These are phyloP conservation scores for Cyclaneusma minus DNA, from an alignment of 2,329 filamentous ascomycete genomes.

Conservation along the genomic window DNA sequence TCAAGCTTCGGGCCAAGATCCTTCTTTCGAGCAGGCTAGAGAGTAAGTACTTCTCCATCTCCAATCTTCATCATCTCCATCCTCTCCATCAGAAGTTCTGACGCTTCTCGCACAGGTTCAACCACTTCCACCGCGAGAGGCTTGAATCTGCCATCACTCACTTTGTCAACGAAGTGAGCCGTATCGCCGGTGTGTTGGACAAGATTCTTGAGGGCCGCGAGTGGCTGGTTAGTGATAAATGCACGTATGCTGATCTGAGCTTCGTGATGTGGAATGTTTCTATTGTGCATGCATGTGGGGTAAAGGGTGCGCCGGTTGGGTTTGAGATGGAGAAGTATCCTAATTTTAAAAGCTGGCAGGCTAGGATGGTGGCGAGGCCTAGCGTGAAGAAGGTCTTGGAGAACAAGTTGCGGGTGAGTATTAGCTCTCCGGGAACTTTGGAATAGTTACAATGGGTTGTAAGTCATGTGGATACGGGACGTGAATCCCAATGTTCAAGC, in stretches of 20 bases:
- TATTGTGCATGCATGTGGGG: no score
- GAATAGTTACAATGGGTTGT: no score
- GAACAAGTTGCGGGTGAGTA: no score
- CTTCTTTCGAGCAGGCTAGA: constrained; percentile 27
- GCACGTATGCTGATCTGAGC: constrained; percentile 23
- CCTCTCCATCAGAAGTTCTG: constrained; percentile 5
- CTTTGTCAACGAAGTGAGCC: constrained; percentile 29
- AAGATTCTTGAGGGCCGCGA: constrained; percentile 18
- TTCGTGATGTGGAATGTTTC: constrained; percentile 15
- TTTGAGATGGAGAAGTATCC: constrained; percentile 6
- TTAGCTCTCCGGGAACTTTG: no score
- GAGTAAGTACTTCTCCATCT: no score
- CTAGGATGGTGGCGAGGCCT: constrained; percentile 4
- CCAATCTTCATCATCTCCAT: not conserved
- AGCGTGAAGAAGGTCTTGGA: constrained; percentile 4
- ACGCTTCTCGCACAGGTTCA: no score
- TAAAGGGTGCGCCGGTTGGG: no score
- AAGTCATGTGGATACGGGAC: no score
- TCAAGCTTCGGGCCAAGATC: constrained; percentile 27
- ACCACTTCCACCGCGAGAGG: constrained; percentile 22
- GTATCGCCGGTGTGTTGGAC: constrained; percentile 30
- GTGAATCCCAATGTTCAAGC: no score
- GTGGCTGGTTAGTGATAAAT: constrained; percentile 27
- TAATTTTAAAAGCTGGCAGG: constrained; percentile 7
- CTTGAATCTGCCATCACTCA: constrained; percentile 27